Evolutionary conservation across 306 rosid genomes (phyloP).

Genomic region (Vigna trinervia): DNA sequence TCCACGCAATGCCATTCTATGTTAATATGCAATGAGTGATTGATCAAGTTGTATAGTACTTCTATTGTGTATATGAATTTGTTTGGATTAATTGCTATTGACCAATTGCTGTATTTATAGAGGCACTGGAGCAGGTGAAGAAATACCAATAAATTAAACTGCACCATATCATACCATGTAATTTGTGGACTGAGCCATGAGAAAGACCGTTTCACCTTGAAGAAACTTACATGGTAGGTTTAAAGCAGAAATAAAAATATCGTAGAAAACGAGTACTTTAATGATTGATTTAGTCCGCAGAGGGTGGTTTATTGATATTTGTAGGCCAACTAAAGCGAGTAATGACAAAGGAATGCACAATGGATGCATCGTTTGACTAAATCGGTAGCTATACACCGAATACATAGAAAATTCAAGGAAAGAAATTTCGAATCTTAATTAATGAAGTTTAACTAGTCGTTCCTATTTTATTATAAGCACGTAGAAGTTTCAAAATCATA

Average conservation of each 20-base stretch:
- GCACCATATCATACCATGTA: background rate
- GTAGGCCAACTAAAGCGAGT: background rate
- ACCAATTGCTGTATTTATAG: background rate
- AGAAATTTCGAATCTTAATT: background rate
- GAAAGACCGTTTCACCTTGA: constrained; percentile 22
- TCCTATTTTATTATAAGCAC: background rate
- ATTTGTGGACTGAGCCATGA: background rate
- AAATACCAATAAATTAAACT: background rate
- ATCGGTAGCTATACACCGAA: background rate
- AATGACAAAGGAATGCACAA: background rate
- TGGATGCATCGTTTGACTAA: background rate
- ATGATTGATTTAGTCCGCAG: constrained; percentile 34
- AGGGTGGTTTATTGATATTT: background rate
- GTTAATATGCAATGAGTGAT: background rate
- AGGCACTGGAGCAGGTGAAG: background rate
- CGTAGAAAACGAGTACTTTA: constrained; percentile 6
- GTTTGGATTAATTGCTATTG: background rate
- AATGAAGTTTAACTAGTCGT: background rate
- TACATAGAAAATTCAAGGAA: background rate
- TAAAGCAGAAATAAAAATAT: background rate
- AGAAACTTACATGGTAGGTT: background rate
- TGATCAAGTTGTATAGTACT: background rate
- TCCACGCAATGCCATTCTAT: constrained; percentile 35
- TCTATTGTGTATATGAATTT: background rate
- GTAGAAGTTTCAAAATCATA: background rate